Conservation (phyloP, 208 protist species). For the Herpetomonas muscarum region DNA sequence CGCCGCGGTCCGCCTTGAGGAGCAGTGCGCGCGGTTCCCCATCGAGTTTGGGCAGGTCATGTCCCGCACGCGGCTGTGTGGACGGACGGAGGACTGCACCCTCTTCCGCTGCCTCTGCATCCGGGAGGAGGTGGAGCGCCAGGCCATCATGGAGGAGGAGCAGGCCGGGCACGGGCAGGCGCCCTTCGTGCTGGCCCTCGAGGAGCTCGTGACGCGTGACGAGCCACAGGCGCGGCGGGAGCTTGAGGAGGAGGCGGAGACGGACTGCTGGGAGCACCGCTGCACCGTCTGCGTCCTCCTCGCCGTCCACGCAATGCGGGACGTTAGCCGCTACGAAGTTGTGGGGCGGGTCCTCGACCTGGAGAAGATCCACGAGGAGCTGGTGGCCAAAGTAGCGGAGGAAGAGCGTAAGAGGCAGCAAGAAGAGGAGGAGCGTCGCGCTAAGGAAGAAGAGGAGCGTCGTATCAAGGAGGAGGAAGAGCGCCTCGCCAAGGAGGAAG, state of each 20-base stretch:
- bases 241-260: slow-evolving; percentile 5
- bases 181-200: slow-evolving; percentile 6
- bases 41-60: slow-evolving; percentile 55
- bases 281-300: neutral
- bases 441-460: no score
- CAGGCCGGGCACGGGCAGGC: neutral
- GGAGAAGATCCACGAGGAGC: neutral
- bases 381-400: no score
- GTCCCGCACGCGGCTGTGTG: slow-evolving; percentile 33
- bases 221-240: slow-evolving; percentile 2
- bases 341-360: slow-evolving; percentile 10
- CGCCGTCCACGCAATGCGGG: slow-evolving; percentile 26
- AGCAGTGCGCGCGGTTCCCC: slow-evolving; percentile 38
- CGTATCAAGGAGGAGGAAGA: no score
- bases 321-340: slow-evolving; percentile 32
- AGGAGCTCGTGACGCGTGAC: slow-evolving; percentile 6
- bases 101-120: slow-evolving; percentile 39
- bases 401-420: no score
- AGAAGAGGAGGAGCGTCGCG: no score
- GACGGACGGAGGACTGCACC: slow-evolving; percentile 29
- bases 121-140: slow-evolving; percentile 14
- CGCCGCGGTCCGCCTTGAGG: slow-evolving; percentile 23
- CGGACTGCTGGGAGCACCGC: neutral
- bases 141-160: slow-evolving; percentile 16
- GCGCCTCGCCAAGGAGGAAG: no score